phyloP scores from a whole-genome alignment of 108 stramenopile genomes.

The Cylindrotheca closterium region DNA sequence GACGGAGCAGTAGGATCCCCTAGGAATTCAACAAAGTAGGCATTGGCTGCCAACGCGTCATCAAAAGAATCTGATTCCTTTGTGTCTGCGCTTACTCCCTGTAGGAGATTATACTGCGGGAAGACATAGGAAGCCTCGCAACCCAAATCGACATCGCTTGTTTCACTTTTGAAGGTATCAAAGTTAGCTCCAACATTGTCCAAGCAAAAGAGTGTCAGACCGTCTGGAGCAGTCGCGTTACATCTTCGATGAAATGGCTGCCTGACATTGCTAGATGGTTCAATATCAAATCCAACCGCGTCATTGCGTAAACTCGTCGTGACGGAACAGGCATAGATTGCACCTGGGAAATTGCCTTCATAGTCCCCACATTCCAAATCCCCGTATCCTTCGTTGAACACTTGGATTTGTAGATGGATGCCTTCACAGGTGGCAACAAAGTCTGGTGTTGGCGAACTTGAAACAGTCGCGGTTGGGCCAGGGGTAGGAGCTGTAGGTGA shows the following conservation, averaged over 20 bases:
- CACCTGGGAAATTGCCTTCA: background rate
- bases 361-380: background rate
- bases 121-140: too few species aligned
- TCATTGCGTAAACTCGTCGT: background rate
- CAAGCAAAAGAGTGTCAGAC: background rate
- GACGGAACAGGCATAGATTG: background rate
- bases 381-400: background rate
- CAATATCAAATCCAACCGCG: background rate
- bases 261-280: background rate
- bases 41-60: background rate
- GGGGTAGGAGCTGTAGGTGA: background rate
- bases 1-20: background rate
- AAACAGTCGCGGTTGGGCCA: background rate
- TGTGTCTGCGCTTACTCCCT: background rate
- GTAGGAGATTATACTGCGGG: background rate
- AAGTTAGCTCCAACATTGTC: background rate
- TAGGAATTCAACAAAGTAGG: background rate
- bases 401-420: background rate
- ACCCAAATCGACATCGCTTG: background rate
- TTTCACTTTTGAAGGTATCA: background rate
- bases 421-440: background rate
- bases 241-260: background rate
- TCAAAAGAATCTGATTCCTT: background rate
- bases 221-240: background rate
- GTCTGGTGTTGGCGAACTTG: background rate